Evolutionary conservation across 2,329 filamentous ascomycete species (phyloP).

Genomic region (Trichoderma sp.): DNA sequence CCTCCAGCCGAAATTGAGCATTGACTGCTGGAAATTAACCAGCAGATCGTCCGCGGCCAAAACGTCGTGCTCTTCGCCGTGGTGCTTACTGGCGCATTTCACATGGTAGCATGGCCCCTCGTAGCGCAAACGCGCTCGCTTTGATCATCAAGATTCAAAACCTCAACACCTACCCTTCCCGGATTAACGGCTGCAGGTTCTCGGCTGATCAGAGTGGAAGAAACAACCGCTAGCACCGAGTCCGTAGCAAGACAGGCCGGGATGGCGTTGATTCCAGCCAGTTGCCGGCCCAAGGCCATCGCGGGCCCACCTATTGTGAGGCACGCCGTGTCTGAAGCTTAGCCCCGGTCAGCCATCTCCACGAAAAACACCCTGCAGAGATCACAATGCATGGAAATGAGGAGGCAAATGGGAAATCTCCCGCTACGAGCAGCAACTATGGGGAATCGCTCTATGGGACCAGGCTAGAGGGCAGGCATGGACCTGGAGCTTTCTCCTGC

Average conservation of each 20-base stretch:
- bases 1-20: constrained; percentile 18
- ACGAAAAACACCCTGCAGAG: constrained; percentile 1
- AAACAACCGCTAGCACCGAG: constrained; percentile 7
- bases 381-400: constrained; percentile 9
- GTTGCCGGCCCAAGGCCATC: constrained; percentile 5
- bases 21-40: constrained; percentile 21
- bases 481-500: background rate
- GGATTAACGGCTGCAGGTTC: background rate
- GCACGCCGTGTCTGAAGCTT: constrained; percentile 28
- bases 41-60: background rate
- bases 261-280: constrained; percentile 12
- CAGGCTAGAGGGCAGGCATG: background rate
- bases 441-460: background rate
- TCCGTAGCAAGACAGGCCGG: background rate
- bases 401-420: background rate
- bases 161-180: constrained; percentile 1
- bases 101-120: background rate
- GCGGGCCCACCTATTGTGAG: constrained; percentile 27
- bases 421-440: background rate
- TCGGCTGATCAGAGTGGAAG: background rate
- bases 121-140: background rate
- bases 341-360: constrained; percentile 6
- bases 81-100: background rate
- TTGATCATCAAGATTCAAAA: constrained; percentile 12
- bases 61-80: background rate